Percentiles rank a stretch among this genome's conserved stretches.
These are phyloP conservation scores for Fistulifera solaris DNA, from an alignment of 108 stramenopile genomes.

Conservation along the genomic window DNA sequence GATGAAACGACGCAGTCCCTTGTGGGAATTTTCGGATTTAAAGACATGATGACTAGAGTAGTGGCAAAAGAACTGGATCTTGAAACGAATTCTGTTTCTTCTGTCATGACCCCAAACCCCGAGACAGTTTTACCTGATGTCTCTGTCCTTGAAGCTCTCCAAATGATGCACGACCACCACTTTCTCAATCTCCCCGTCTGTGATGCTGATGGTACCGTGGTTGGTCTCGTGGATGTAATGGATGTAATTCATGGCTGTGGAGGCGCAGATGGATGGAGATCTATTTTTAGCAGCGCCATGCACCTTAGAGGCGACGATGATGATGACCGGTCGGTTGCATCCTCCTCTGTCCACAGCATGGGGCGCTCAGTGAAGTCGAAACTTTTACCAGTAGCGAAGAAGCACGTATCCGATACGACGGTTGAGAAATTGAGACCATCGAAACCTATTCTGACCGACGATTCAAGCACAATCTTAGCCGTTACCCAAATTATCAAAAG, in stretches of 20 bases:
- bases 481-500: conserved; percentile 42
- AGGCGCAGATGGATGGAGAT: conserved; percentile 82
- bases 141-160: conserved; percentile 82
- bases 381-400: no score
- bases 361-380: no score
- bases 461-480: conserved; percentile 37
- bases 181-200: conserved; percentile 90
- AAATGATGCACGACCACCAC: conserved; percentile 89
- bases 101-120: conserved; percentile 89
- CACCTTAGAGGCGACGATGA: no score
- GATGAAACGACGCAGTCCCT: conserved; percentile 49
- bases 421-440: conserved; percentile 74
- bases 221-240: conserved; percentile 94
- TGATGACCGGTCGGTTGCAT: conserved; percentile 11
- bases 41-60: conserved; percentile 88
- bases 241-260: conserved; percentile 83
- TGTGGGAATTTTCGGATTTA: conserved; percentile 89
- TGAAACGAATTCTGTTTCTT: conserved; percentile 57
- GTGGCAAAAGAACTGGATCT: conserved; percentile 72
- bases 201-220: conserved; percentile 66
- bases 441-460: conserved; percentile 41
- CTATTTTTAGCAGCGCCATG: conserved; percentile 63
- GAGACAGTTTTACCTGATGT: conserved; percentile 82
- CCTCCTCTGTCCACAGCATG: no score
- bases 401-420: conserved; percentile 8